phyloP scores from a whole-genome alignment of 2,329 filamentous ascomycete genomes.

The Aspergillus sp. region DNA sequence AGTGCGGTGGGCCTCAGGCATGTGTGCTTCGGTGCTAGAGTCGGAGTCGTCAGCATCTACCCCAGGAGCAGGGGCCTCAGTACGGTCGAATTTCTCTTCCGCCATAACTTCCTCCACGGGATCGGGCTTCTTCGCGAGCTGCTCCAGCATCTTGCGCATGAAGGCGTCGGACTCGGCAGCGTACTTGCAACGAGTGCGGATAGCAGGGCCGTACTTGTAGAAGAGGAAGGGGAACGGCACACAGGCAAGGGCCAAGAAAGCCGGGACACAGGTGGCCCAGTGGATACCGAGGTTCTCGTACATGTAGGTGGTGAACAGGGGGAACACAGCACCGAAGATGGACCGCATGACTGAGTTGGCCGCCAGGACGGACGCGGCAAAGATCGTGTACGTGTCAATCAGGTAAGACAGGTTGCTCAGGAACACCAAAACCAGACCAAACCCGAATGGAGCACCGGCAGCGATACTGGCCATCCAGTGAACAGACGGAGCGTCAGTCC shows the following conservation, averaged over 20 bases:
- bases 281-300: slow-evolving; percentile 50
- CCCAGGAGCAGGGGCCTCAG: slow-evolving; percentile 33
- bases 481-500: slow-evolving; percentile 54
- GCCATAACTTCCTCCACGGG: slow-evolving; percentile 21
- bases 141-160: slow-evolving; percentile 39
- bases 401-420: slow-evolving; percentile 47
- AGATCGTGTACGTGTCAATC: slow-evolving; percentile 48
- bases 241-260: slow-evolving; percentile 49
- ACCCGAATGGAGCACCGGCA: slow-evolving; percentile 43
- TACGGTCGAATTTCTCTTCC: slow-evolving; percentile 34
- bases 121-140: slow-evolving; percentile 17
- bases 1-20: slow-evolving; percentile 23
- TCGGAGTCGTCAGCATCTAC: slow-evolving; percentile 29
- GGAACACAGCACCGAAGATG: slow-evolving; percentile 51
- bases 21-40: slow-evolving; percentile 23
- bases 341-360: slow-evolving; percentile 52
- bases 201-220: slow-evolving; percentile 44
- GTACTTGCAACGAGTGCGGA: slow-evolving; percentile 47
- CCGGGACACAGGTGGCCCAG: slow-evolving; percentile 51
- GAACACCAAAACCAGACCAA: slow-evolving; percentile 47
- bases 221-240: slow-evolving; percentile 49
- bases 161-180: slow-evolving; percentile 40
- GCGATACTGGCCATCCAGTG: slow-evolving; percentile 45
- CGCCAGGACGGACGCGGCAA: slow-evolving; percentile 45
- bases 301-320: slow-evolving; percentile 51